Evolutionary conservation across 75 land plant genomes (phyloP).

Genomic region (Picea sitchensis): DNA sequence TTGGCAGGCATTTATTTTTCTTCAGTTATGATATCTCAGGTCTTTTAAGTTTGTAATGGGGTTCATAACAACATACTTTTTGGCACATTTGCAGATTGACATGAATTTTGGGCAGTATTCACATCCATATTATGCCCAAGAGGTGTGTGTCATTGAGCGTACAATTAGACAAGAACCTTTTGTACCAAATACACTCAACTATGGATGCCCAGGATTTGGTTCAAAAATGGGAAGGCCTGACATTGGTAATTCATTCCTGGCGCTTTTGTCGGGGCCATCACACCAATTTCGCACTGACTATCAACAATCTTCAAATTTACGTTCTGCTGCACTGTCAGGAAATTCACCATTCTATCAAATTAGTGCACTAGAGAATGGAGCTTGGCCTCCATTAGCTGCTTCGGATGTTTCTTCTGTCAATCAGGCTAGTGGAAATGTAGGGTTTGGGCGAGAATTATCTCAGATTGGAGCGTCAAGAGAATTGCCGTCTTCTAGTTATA

Average conservation of each 20-base stretch:
- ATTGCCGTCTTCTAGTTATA: conserved; percentile 9
- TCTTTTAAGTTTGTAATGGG: too few relatives aligned
- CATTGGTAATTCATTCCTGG: conserved; percentile 36
- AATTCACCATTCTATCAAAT: conserved; percentile 18
- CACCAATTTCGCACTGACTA: conserved; percentile 27
- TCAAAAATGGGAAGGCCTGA: conserved; percentile 24
- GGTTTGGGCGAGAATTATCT: conserved; percentile 13
- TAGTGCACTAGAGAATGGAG: conserved; percentile 11
- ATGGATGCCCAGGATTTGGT: conserved; percentile 10
- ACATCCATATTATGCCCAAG: conserved; percentile 34
- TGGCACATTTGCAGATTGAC: conserved; percentile 18
- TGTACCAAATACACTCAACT: conserved; percentile 20
- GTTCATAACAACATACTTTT: too few relatives aligned
- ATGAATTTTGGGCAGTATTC: conserved; percentile 22
- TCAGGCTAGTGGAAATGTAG: conserved; percentile 8
- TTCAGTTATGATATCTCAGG: too few relatives aligned
- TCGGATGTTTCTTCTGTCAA: conserved; percentile 8
- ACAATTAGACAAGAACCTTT: conserved; percentile 30
- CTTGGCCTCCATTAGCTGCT: conserved; percentile 21
- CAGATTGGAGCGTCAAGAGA: conserved; percentile 17
- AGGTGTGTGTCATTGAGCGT: conserved; percentile 17
- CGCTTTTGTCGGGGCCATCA: conserved; percentile 51
- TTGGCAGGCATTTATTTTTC: too few relatives aligned
- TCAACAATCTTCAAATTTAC: conserved; percentile 20
- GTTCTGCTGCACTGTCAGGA: conserved; percentile 8